Percentiles rank a stretch among this genome's conserved stretches.
Evolutionary conservation across 2,329 filamentous ascomycete species (phyloP).

Genomic region (Chaetomium globosum): DNA sequence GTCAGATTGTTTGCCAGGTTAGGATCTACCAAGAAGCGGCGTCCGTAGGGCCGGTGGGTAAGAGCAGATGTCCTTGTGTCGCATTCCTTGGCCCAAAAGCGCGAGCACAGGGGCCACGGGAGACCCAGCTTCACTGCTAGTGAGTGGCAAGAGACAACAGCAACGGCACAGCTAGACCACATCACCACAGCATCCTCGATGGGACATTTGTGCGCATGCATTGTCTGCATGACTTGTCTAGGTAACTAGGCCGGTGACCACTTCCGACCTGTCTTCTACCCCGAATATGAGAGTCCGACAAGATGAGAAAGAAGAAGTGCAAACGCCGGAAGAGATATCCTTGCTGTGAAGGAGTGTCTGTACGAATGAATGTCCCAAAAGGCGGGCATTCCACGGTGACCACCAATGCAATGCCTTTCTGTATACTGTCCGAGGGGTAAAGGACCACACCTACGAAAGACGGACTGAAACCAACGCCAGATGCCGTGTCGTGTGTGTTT

Average conservation of each 20-base stretch:
- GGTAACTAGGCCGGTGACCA: conserved; percentile 20
- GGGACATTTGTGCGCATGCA: conserved; percentile 13
- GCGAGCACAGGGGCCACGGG: not conserved
- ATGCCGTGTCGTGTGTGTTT: conserved; percentile 22
- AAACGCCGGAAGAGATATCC: conserved; percentile 20
- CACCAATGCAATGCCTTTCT: conserved; percentile 34
- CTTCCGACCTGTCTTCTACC: conserved; percentile 14
- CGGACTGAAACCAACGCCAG: conserved; percentile 30
- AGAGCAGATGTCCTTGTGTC: not conserved
- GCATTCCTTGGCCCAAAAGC: not conserved
- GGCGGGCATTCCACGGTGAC: conserved; percentile 22
- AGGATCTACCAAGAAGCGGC: not conserved
- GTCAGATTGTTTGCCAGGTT: not conserved
- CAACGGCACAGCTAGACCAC: not conserved
- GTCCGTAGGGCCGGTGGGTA: not conserved
- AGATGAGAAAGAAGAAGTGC: conserved; percentile 12
- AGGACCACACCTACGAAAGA: conserved; percentile 19
- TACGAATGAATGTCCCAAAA: conserved; percentile 12
- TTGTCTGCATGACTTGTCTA: conserved; percentile 22
- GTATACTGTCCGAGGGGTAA: conserved; percentile 26
- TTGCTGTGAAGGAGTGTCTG: not conserved
- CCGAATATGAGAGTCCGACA: conserved; percentile 12
- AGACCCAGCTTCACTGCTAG: not conserved
- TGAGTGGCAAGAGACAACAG: not conserved
- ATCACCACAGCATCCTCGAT: not conserved